Evolutionary conservation across 164 flowering plant genomes (phyloP).

Genomic region (Nymphaea colorata): DNA sequence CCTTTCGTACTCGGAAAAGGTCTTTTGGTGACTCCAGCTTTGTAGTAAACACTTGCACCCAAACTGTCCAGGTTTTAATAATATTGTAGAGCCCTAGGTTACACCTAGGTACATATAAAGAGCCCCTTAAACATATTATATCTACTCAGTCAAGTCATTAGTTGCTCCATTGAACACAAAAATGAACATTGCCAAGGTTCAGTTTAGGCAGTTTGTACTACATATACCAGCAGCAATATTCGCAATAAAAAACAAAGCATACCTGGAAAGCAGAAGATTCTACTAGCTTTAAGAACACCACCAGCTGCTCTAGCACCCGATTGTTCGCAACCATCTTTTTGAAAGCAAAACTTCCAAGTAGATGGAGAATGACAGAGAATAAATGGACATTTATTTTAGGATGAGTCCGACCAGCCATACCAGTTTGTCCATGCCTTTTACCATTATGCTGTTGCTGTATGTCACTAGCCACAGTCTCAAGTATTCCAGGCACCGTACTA

Average conservation of each 20-base stretch:
- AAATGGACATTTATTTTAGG: slow-evolving; percentile 52
- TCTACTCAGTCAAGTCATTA: too few relatives aligned
- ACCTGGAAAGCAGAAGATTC: slow-evolving; percentile 86
- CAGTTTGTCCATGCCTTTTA: slow-evolving; percentile 54
- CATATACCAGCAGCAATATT: neutral
- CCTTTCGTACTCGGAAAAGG: too few relatives aligned
- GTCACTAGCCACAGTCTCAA: slow-evolving; percentile 63
- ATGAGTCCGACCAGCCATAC: slow-evolving; percentile 42
- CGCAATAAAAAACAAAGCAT: neutral
- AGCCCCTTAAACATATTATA: too few relatives aligned
- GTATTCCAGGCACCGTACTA: slow-evolving; percentile 54
- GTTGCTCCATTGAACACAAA: too few relatives aligned
- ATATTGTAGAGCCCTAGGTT: too few relatives aligned
- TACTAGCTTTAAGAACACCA: slow-evolving; percentile 50
- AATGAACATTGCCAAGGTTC: neutral
- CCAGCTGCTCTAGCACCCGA: slow-evolving; percentile 72
- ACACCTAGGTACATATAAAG: too few relatives aligned
- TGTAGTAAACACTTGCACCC: too few relatives aligned
- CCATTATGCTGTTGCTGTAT: slow-evolving; percentile 80
- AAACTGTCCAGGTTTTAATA: too few relatives aligned
- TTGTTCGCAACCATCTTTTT: slow-evolving; percentile 47
- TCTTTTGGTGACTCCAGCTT: too few relatives aligned
- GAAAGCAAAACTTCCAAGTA: slow-evolving; percentile 71
- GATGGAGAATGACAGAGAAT: slow-evolving; percentile 85
- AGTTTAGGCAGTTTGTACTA: neutral